These are phyloP conservation scores for Neofusicoccum sp. DNA, from an alignment of 2,329 filamentous ascomycete species.

Conservation along the genomic window DNA sequence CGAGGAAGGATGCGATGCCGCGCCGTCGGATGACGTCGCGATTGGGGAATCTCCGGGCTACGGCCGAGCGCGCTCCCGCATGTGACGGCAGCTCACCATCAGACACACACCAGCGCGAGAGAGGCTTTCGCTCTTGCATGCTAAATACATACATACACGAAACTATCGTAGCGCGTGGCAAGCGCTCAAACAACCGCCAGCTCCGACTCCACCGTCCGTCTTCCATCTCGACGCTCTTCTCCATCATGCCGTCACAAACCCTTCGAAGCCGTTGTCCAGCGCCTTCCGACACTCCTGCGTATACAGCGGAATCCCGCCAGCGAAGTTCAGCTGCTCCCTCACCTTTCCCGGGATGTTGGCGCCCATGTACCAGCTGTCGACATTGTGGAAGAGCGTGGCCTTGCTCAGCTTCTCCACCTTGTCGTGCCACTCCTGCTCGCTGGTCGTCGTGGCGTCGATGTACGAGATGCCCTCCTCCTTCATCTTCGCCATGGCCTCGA, in stretches of 20 bases:
- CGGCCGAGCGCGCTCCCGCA: neutral
- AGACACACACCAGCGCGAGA: too few relatives aligned
- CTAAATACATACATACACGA: neutral
- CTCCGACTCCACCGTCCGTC: too few relatives aligned
- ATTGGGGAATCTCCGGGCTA: neutral
- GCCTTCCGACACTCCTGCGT: slow-evolving; percentile 38
- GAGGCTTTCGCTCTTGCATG: too few relatives aligned
- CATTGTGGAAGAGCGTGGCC: slow-evolving; percentile 42
- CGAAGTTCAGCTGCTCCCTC: slow-evolving; percentile 45
- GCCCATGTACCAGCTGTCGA: slow-evolving; percentile 45
- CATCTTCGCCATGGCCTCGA: slow-evolving; percentile 36
- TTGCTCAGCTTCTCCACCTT: slow-evolving; percentile 41
- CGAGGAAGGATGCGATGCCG: neutral
- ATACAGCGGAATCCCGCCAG: slow-evolving; percentile 43
- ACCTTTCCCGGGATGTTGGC: slow-evolving; percentile 48
- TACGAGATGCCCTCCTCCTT: slow-evolving; percentile 28
- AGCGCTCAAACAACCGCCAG: too few relatives aligned
- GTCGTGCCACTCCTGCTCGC: slow-evolving; percentile 41
- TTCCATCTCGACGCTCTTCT: neutral
- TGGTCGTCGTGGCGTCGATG: slow-evolving; percentile 38
- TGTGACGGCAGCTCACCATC: too few relatives aligned
- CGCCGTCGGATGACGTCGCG: slow-evolving; percentile 15
- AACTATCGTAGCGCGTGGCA: too few relatives aligned
- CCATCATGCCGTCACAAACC: slow-evolving; percentile 26
- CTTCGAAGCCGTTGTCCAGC: slow-evolving; percentile 37